Percentiles rank a stretch among this genome's conserved stretches.
These are phyloP conservation scores for Berkeleyomyces rouxiae DNA, from an alignment of 2,329 filamentous ascomycete genomes.

Conservation along the genomic window DNA sequence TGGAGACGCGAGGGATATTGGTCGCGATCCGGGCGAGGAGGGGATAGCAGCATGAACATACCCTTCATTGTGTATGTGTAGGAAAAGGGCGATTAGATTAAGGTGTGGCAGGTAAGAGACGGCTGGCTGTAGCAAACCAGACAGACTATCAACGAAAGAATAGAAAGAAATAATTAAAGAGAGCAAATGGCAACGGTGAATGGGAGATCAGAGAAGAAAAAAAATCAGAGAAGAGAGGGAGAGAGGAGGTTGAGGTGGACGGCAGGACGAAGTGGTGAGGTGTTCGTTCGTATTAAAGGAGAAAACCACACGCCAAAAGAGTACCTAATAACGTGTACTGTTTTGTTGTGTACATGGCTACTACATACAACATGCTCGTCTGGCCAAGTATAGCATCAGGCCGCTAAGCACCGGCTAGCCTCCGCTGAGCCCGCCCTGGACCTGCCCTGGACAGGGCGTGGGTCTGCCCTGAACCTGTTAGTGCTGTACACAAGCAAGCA, in stretches of 20 bases:
- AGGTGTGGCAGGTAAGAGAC: constrained; percentile 6
- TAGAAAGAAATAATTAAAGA: constrained; percentile 7
- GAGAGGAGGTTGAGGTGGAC: constrained; percentile 7
- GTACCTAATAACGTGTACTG: neutral
- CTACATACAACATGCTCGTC: no score
- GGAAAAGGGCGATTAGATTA: constrained; percentile 10
- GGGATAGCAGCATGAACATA: constrained; percentile 14
- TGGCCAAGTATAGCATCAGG: no score
- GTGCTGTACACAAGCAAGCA: no score
- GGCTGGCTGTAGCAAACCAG: constrained; percentile 7
- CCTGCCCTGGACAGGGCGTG: no score
- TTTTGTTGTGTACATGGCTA: neutral
- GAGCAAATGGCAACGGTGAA: constrained; percentile 2
- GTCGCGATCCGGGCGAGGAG: neutral
- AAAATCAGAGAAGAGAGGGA: constrained; percentile 7
- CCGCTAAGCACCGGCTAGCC: neutral
- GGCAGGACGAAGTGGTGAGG: constrained; percentile 11
- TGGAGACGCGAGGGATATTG: neutral
- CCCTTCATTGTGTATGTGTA: constrained; percentile 23
- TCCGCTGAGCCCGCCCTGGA: neutral
- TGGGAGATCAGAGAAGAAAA: neutral
- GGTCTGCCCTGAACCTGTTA: no score
- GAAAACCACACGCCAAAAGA: constrained; percentile 1
- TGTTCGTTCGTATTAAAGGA: constrained; percentile 14
- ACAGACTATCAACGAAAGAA: constrained; percentile 2